Conservation (phyloP, 2,329 filamentous ascomycete species). For the Microdochium bolleyi region DNA sequence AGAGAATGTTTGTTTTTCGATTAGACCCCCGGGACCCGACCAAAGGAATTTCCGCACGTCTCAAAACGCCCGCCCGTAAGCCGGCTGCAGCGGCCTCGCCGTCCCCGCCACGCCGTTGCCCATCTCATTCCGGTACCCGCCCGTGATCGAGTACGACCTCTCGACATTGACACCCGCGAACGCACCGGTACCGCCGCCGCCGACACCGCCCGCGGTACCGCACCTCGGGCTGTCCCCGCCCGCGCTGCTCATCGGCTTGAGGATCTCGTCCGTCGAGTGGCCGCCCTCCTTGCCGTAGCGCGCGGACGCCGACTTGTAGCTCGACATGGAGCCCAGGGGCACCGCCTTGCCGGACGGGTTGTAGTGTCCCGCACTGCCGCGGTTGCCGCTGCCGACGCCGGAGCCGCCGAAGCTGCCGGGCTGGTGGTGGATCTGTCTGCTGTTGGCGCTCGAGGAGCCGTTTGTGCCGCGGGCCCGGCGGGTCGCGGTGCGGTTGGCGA, state of each 20-base stretch:
- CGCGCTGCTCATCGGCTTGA: background rate
- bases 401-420: background rate
- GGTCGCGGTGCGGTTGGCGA: slow-evolving; percentile 10
- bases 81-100: background rate
- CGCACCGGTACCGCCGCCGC: background rate
- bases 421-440: background rate
- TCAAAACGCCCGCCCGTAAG: background rate
- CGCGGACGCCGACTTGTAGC: slow-evolving; percentile 3
- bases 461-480: slow-evolving; percentile 6
- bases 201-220: background rate
- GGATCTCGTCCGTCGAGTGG: slow-evolving; percentile 12
- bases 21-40: too few species aligned
- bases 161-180: background rate
- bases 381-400: background rate
- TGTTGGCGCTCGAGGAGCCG: background rate
- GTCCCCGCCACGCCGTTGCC: background rate
- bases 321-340: slow-evolving; percentile 5
- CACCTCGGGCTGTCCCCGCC: background rate
- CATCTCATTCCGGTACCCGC: background rate
- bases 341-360: slow-evolving; percentile 5
- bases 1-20: too few species aligned
- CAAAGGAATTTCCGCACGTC: too few species aligned
- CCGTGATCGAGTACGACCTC: background rate
- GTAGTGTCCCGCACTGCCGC: background rate
- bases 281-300: slow-evolving; percentile 2